A percentile compares a stretch with the other conserved stretches of the same genome.
Evolutionary conservation across 345 rosid species (phyloP).

Genomic region (Gossypium thurberi): DNA sequence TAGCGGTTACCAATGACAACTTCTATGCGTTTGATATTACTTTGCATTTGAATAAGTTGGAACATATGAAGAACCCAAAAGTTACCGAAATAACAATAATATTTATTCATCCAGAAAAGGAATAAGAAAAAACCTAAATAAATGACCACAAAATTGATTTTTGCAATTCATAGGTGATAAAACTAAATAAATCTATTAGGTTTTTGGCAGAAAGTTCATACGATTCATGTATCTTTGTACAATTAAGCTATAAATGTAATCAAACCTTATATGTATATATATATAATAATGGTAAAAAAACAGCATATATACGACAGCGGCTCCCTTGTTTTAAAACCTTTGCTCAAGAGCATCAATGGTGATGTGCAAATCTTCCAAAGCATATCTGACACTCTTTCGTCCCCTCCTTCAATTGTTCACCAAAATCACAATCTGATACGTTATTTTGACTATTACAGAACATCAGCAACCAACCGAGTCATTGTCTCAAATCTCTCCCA

Average conservation of each 20-base stretch:
- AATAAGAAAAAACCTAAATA: no score
- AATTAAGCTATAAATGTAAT: background rate
- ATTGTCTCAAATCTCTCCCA: background rate
- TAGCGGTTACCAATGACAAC: no score
- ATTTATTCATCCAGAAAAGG: no score
- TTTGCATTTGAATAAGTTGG: background rate
- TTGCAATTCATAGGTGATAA: background rate
- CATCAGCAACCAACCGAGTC: conserved; percentile 18
- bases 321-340: background rate
- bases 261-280: background rate
- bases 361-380: conserved; percentile 10
- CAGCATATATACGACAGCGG: background rate
- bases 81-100: no score
- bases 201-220: background rate
- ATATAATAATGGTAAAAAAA: background rate
- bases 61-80: no score
- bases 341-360: background rate
- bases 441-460: conserved; percentile 18
- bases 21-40: background rate
- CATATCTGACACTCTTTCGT: conserved; percentile 7
- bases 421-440: conserved; percentile 7
- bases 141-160: background rate
- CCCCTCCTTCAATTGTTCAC: background rate
- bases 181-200: background rate
- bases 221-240: background rate